Conservation (phyloP, 257 asterid species). For the Petunia axillaris region DNA sequence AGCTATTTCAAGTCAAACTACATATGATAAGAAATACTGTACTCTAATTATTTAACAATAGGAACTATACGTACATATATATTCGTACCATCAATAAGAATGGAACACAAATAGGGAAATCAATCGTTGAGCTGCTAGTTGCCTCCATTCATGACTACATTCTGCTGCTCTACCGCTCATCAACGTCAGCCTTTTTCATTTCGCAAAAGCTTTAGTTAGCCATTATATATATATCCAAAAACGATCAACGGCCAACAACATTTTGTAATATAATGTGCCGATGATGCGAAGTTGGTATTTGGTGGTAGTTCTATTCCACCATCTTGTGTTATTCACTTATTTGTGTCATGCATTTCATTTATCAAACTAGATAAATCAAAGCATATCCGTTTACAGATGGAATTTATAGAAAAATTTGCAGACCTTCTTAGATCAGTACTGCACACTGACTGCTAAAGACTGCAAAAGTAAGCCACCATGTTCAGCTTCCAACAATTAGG, state of each 20-base stretch:
- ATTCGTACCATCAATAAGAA: background rate
- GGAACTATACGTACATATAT: too few species aligned
- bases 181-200: background rate
- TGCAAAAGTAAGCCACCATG: too few species aligned
- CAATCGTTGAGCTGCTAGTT: background rate
- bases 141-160: conserved; percentile 17
- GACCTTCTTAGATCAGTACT: too few species aligned
- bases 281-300: background rate
- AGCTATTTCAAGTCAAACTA: too few species aligned
- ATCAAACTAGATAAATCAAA: too few species aligned
- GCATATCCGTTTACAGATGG: too few species aligned
- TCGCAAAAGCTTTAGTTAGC: background rate
- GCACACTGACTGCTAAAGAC: too few species aligned
- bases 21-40: too few species aligned
- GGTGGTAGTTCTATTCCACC: background rate
- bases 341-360: too few species aligned
- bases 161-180: background rate
- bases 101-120: background rate
- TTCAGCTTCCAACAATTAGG: too few species aligned
- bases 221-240: background rate
- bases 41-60: too few species aligned
- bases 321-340: background rate
- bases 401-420: too few species aligned
- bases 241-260: conserved; percentile 4
- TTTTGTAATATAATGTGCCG: background rate